Evolutionary conservation across 305 asterid genomes (phyloP), one percentile per base, ranked within the genome.

Genomic region (Galium porrigens): DNA sequence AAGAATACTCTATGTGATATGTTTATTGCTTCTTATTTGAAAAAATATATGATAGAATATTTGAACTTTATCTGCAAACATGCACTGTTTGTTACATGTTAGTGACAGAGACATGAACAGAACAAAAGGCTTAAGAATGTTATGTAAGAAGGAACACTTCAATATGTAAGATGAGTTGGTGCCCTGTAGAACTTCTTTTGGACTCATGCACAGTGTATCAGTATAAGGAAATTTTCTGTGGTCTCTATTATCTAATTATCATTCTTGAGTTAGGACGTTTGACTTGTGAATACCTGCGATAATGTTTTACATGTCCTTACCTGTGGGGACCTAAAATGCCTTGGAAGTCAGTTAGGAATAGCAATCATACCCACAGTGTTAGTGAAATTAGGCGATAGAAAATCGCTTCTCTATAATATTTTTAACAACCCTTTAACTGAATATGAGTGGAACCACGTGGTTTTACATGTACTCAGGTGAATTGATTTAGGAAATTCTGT

Each of bases 141-240:
- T 59, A 5, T 59, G 64, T n/a, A 2, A 15, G 48, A 59, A n/a
- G 48, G 36, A 59, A 34, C 64, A 32, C 14, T 58, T 58, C 9
- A 15, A 37, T 58, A 5, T 30, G 6, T 56, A 14, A 34, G 41
- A 11, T 58, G 17, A 14, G 60, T 57, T 29, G 5, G 61, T 30
- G 41, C 12, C 34, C 27, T 58, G 42, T 58, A 5, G 27, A 18
- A 59, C 64, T 17, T 59, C 61, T 27, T 57, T 57, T 14, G 39
- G 39, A n/a, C 30, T 57, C 61, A 29, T 11, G 10, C 7, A 27
- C 12, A 55, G 18, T 11, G 3, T 55, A 27, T 55, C n/a, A 55
- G 60, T 10, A 9, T 55, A 4, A 29, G 20, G 17, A 57, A 10
- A 3, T 12, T 57, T 29, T 57, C 37, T 57, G 10, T 29, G 5